A percentile compares a stretch with the other conserved stretches of the same genome.
These are phyloP conservation scores for Anethum foeniculum DNA, from an alignment of 140 eudicot species.

Conservation along the genomic window DNA sequence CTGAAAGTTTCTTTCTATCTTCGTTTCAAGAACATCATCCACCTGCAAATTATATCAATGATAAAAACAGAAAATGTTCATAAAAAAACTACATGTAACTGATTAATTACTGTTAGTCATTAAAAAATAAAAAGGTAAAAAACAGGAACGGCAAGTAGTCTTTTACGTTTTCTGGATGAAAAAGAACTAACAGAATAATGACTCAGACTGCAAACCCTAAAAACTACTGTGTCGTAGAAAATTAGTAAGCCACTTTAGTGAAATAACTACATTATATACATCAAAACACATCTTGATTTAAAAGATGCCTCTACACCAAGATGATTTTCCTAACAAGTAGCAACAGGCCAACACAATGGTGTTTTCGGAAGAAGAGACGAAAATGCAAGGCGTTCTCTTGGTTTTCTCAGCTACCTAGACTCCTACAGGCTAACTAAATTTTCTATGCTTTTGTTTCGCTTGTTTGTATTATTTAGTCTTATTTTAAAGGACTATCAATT, in stretches of 20 bases:
- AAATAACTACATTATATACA: neutral
- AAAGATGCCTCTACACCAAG: neutral
- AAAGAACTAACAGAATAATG: neutral
- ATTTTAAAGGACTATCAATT: neutral
- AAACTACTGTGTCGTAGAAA: neutral
- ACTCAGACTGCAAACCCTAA: neutral
- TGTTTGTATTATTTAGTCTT: neutral
- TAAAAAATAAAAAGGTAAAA: neutral
- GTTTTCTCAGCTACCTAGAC: neutral
- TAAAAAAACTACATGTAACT: neutral
- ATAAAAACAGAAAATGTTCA: neutral
- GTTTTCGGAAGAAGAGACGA: neutral
- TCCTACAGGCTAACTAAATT: neutral
- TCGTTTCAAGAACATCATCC: conserved; percentile 95
- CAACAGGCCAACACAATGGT: neutral
- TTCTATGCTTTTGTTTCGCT: neutral
- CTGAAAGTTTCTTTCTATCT: conserved; percentile 60
- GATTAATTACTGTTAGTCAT: neutral
- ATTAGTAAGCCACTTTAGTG: neutral
- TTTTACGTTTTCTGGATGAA: neutral
- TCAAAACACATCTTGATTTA: neutral
- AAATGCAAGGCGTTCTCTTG: too few relatives aligned
- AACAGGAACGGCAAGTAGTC: neutral
- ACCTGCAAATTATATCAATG: conserved; percentile 44
- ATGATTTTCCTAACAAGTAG: neutral